Percentiles rank a stretch among this genome's conserved stretches.
These are phyloP conservation scores for Didymosphaeria variabile DNA, from an alignment of 2,329 filamentous ascomycete species.

Conservation along the genomic window DNA sequence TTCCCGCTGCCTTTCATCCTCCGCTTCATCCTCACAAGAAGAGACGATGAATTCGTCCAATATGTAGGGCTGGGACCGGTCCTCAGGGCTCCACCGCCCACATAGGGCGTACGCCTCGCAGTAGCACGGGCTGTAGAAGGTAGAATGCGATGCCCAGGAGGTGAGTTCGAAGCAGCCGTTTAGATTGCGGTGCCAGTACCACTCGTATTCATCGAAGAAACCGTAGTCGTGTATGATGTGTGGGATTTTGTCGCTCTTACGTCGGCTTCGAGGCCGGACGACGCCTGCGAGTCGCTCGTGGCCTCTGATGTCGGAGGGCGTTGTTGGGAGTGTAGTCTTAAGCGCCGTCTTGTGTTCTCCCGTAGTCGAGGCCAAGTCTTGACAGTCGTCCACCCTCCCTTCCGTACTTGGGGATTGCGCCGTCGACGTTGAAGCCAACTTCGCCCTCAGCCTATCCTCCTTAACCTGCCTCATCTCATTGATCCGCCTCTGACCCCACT, in stretches of 20 bases:
- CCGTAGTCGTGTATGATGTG: conserved; percentile 4
- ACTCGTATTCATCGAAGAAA: conserved; percentile 20
- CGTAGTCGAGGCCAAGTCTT: background rate
- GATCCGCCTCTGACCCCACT: conserved; percentile 20
- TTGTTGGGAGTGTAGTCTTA: conserved; percentile 10
- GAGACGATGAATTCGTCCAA: background rate
- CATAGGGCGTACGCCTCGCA: conserved; percentile 15
- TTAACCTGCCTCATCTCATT: conserved; percentile 22
- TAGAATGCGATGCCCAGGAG: conserved; percentile 3
- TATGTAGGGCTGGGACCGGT: background rate
- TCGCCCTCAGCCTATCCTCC: conserved; percentile 15
- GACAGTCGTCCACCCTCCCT: too few species aligned
- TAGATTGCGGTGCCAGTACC: conserved; percentile 24
- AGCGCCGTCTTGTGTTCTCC: background rate
- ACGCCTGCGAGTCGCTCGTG: conserved; percentile 7
- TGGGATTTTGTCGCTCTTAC: conserved; percentile 2
- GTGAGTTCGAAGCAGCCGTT: conserved; percentile 21
- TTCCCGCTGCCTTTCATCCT: background rate
- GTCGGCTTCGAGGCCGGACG: conserved; percentile 3
- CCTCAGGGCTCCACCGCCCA: conserved; percentile 17
- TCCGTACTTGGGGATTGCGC: too few species aligned
- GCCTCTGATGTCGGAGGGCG: conserved; percentile 15
- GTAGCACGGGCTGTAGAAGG: background rate
- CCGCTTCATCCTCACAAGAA: background rate
- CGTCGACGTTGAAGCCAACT: background rate